phyloP scores from a whole-genome alignment of 2,329 filamentous ascomycete species.

The Lasiodiplodia theobromae region DNA sequence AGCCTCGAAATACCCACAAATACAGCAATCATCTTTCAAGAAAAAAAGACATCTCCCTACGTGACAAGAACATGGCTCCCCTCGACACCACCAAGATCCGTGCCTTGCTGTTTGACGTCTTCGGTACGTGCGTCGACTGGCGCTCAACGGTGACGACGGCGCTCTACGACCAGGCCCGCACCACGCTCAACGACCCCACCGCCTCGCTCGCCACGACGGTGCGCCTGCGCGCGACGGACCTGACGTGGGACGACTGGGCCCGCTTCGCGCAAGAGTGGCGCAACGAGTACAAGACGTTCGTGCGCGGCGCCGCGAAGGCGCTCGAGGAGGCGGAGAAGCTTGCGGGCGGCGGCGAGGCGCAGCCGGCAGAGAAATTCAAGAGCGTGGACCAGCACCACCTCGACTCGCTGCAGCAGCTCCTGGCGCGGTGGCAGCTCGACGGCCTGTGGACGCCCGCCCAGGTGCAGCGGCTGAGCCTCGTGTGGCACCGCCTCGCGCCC shows the following conservation, averaged over 20 bases:
- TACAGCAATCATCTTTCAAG: neutral
- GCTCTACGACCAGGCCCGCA: slow-evolving; percentile 59
- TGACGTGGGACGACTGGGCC: slow-evolving; percentile 67
- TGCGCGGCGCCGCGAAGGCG: slow-evolving; percentile 54
- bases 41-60: too few relatives aligned
- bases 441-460: slow-evolving; percentile 63
- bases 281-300: slow-evolving; percentile 68
- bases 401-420: slow-evolving; percentile 65
- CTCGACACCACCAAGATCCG: slow-evolving; percentile 48
- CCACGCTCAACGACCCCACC: slow-evolving; percentile 56
- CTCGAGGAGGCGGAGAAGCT: neutral
- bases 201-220: slow-evolving; percentile 56
- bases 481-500: slow-evolving; percentile 76
- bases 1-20: neutral
- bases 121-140: slow-evolving; percentile 84
- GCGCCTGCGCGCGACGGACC: slow-evolving; percentile 56
- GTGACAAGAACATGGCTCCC: slow-evolving; percentile 10
- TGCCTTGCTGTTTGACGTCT: slow-evolving; percentile 76
- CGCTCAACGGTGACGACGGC: slow-evolving; percentile 69
- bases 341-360: slow-evolving; percentile 37
- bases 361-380: slow-evolving; percentile 59
- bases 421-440: slow-evolving; percentile 62
- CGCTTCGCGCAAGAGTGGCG: slow-evolving; percentile 76
- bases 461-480: slow-evolving; percentile 56
- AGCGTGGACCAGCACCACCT: slow-evolving; percentile 76